Evolutionary conservation across 495 filamentous ascomycete species (phyloP), one percentile per base, ranked within the genome.

Genomic region (Penicillium ucsense): DNA sequence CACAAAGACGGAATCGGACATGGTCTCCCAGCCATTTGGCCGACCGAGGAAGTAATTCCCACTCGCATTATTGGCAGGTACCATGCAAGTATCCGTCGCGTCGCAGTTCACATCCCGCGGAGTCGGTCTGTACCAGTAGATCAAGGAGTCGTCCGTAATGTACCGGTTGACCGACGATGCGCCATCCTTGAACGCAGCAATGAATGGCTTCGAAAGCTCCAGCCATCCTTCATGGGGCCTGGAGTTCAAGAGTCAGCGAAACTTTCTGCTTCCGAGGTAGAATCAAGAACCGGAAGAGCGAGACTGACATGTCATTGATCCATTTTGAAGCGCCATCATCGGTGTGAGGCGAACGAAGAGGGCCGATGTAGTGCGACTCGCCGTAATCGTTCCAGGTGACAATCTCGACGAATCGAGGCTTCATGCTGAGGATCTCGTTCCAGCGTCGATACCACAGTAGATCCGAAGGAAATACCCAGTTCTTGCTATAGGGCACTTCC

Each of bases 341-440:
- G 9, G 59, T 61, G 55, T 80, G 76, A 36, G 55, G 60, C 1
- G 66, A 68, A 1, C 60, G 73, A 49, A 72, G 62, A 1, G 75
- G 73, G 4, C 66, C 66, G 38, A 69, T 68, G 39, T 73, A 70
- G 40, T 79, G 75, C 3, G 72, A 76, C 57, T 85, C 81, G 40
- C 79, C 79, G 42, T 77, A 83, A 53, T 85, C 65, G 55, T 85
- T 85, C 81, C 79, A 84, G 9, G 75, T 79, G 8, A 84, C 64
- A 43, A 83, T 81, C 54, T 83, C 75, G 35, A 83, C 53, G 46
- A 77, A 70, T 8, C 62, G 52, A 2, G 79, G 77, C 27, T 67
- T 52, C 9, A 74, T 44, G 0, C 52, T 38, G 2, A 81, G 55
- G 39, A 82, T 68, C 47, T 80, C 64, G 42, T 71, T 65, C 79